phyloP scores from a whole-genome alignment of 495 filamentous ascomycete species.

The Viridothelium virens region DNA sequence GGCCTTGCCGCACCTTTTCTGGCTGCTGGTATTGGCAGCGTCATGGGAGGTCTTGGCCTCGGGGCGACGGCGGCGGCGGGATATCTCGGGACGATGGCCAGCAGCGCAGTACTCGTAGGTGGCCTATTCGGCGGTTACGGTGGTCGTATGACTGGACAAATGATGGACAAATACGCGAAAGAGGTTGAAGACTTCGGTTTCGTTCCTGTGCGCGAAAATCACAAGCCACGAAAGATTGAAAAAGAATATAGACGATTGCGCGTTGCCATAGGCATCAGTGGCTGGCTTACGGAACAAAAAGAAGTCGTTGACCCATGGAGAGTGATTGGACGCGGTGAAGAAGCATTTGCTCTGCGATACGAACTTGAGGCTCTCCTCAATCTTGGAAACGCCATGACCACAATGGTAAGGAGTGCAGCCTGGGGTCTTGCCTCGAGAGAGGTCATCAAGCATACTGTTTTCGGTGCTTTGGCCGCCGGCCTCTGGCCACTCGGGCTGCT shows the following conservation, averaged over 20 bases:
- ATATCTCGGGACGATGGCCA: slow-evolving; percentile 69
- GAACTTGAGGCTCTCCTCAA: slow-evolving; percentile 71
- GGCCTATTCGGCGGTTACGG: slow-evolving; percentile 86
- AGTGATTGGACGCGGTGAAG: slow-evolving; percentile 57
- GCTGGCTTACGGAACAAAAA: slow-evolving; percentile 66
- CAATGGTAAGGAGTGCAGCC: slow-evolving; percentile 64
- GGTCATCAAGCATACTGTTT: slow-evolving; percentile 69
- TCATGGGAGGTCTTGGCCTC: slow-evolving; percentile 74
- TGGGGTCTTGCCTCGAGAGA: slow-evolving; percentile 72
- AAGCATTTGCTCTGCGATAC: slow-evolving; percentile 79
- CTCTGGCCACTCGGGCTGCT: slow-evolving; percentile 71
- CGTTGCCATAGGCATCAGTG: slow-evolving; percentile 73
- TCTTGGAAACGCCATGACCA: slow-evolving; percentile 65
- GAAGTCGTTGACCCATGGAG: slow-evolving; percentile 71
- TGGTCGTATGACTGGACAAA: slow-evolving; percentile 70
- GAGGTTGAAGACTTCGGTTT: slow-evolving; percentile 89
- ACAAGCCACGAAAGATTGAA: slow-evolving; percentile 31
- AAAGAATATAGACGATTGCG: slow-evolving; percentile 60
- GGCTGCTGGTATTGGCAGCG: slow-evolving; percentile 70
- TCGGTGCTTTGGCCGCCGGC: slow-evolving; percentile 59
- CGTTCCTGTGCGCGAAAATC: slow-evolving; percentile 54
- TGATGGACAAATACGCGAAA: slow-evolving; percentile 79
- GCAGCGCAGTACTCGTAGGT: slow-evolving; percentile 69
- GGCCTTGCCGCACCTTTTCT: slow-evolving; percentile 75
- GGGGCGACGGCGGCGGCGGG: slow-evolving; percentile 70